phyloP scores from a whole-genome alignment of 345 rosid species.

The Pistacia atlantica region DNA sequence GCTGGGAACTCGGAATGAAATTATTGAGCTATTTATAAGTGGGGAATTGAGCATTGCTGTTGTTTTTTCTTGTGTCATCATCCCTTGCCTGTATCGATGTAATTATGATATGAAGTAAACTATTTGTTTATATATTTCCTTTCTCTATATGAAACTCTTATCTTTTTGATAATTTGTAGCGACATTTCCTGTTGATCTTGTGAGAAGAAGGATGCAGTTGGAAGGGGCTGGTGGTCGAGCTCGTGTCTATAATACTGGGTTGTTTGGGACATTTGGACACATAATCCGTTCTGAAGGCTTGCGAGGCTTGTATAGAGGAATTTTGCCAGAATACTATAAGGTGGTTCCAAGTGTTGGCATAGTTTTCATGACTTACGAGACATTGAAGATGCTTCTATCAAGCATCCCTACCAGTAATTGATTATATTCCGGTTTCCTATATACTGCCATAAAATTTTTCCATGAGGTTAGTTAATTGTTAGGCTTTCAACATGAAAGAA shows the following conservation, averaged over 20 bases:
- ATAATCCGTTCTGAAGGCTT: conserved; percentile 81
- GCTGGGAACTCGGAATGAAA: not conserved
- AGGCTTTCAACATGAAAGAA: conserved; percentile 2
- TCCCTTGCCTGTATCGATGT: not conserved
- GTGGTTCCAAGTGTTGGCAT: conserved; percentile 96
- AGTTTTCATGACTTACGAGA: conserved; percentile 85
- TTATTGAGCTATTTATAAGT: not conserved
- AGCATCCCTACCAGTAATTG: conserved; percentile 37
- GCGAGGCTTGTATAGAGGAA: conserved; percentile 88
- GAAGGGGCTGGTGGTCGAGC: conserved; percentile 97
- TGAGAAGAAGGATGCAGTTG: conserved; percentile 92
- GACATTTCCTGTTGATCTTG: conserved; percentile 93
- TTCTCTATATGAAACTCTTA: conserved; percentile 11
- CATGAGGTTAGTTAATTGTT: not conserved
- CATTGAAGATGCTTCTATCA: conserved; percentile 58
- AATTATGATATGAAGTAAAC: not conserved
- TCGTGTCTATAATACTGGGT: conserved; percentile 71
- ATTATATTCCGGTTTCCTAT: not conserved
- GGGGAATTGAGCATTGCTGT: not conserved
- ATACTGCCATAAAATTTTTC: not conserved
- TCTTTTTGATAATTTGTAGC: conserved; percentile 44
- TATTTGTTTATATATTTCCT: conserved; percentile 8
- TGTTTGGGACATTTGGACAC: conserved; percentile 71
- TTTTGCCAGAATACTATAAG: conserved; percentile 93
- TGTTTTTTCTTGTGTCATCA: not conserved